Conservation (phyloP, 2,329 filamentous ascomycete genomes). For the Xylaria sp. region DNA sequence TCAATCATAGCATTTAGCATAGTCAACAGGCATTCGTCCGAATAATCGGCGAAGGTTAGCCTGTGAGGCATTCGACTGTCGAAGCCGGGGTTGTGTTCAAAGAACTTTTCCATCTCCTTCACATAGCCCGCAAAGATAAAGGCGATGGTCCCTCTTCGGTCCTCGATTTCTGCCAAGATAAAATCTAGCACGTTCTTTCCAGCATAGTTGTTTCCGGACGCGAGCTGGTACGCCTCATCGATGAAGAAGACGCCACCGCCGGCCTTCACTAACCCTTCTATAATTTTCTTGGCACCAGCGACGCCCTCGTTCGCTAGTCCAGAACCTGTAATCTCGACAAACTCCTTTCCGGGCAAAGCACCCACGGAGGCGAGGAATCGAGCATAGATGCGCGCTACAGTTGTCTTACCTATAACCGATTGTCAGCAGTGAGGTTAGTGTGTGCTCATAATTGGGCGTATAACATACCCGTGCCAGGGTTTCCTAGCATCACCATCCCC, state of each 20-base stretch:
- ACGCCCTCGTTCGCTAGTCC: constrained; percentile 72
- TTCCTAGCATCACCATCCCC: constrained; percentile 61
- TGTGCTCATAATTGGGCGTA: neutral
- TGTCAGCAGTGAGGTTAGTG: neutral
- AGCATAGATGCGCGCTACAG: constrained; percentile 76
- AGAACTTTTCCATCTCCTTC: constrained; percentile 81
- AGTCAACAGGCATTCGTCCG: constrained; percentile 69
- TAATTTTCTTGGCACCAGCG: constrained; percentile 63
- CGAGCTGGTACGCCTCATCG: constrained; percentile 82
- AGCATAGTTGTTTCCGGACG: constrained; percentile 58
- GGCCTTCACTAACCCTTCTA: constrained; percentile 67
- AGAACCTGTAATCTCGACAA: constrained; percentile 76
- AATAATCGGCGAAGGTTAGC: constrained; percentile 76
- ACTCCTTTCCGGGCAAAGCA: constrained; percentile 68
- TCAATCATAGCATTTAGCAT: constrained; percentile 69
- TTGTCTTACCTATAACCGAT: constrained; percentile 70
- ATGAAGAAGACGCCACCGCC: constrained; percentile 80
- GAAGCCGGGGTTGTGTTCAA: constrained; percentile 77
- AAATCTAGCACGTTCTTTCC: constrained; percentile 75
- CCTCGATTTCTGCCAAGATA: constrained; percentile 78
- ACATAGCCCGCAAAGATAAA: constrained; percentile 80
- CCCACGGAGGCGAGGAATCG: constrained; percentile 71
- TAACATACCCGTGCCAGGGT: constrained; percentile 68
- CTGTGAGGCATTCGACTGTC: constrained; percentile 74
- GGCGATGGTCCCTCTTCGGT: constrained; percentile 73